Evolutionary conservation across 306 rosid species (phyloP).

Genomic region (Vigna reflexopilosa): DNA sequence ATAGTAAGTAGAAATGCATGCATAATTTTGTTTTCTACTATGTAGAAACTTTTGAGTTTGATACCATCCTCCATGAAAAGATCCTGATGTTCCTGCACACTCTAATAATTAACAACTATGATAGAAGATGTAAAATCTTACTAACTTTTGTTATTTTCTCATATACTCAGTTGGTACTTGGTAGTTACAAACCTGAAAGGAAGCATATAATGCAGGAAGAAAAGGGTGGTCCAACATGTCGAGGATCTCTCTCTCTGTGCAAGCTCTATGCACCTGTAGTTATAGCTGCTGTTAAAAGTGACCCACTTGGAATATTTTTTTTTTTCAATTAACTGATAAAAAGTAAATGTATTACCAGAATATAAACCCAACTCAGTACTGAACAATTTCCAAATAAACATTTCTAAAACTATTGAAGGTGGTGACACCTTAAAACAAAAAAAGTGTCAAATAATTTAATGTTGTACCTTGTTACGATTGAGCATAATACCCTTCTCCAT

Average conservation of each 20-base stretch:
- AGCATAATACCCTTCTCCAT: constrained; percentile 91
- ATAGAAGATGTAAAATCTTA: not conserved
- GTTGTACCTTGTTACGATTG: constrained; percentile 85
- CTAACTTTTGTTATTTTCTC: not conserved
- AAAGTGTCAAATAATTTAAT: not conserved
- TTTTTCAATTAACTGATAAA: constrained; percentile 20
- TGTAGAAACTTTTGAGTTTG: not conserved
- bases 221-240: constrained; percentile 98
- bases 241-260: constrained; percentile 93
- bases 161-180: too few relatives aligned
- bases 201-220: constrained; percentile 86
- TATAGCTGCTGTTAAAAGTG: not conserved
- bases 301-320: not conserved
- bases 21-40: not conserved
- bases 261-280: constrained; percentile 94
- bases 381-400: not conserved
- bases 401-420: not conserved
- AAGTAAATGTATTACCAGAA: not conserved
- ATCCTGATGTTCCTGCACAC: not conserved
- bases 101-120: not conserved
- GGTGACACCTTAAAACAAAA: constrained; percentile 15
- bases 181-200: constrained; percentile 51
- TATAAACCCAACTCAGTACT: not conserved
- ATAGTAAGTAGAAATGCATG: not conserved
- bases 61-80: constrained; percentile 6